A percentile compares a stretch with the other conserved stretches of the same genome.
Conservation (phyloP, 768 basidiomycete species). For the Scleroderma bovista region DNA sequence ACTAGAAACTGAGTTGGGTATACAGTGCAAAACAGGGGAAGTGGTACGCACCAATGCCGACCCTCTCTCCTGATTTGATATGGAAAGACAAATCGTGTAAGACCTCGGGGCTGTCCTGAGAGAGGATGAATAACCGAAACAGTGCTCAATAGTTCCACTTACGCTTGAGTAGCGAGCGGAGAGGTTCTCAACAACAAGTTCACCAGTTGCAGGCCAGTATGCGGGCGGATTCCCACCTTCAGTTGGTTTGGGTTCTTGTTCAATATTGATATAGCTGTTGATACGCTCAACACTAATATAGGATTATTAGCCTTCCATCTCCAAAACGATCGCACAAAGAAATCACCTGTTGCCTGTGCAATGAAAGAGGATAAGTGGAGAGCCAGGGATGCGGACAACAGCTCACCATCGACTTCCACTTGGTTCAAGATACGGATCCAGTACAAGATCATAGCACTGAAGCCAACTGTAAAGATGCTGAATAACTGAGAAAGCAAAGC, state of each 20-base stretch:
- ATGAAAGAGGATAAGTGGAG: not conserved
- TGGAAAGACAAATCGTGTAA: slow-evolving; percentile 47
- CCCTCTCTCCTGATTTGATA: slow-evolving; percentile 51
- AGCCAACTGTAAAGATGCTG: slow-evolving; percentile 35
- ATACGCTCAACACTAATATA: slow-evolving; percentile 42
- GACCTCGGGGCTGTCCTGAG: slow-evolving; percentile 48
- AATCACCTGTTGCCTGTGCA: slow-evolving; percentile 10
- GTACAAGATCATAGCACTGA: slow-evolving; percentile 51
- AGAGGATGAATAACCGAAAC: slow-evolving; percentile 2
- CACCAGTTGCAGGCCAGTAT: slow-evolving; percentile 58
- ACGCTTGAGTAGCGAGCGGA: slow-evolving; percentile 43
- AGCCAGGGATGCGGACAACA: not conserved
- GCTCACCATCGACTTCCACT: slow-evolving; percentile 40
- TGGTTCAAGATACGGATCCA: slow-evolving; percentile 41
- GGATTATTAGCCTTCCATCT: not conserved
- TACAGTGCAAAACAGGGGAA: not conserved
- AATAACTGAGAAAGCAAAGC: not conserved
- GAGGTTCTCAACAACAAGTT: slow-evolving; percentile 46
- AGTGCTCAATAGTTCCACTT: not conserved
- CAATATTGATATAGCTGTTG: slow-evolving; percentile 50
- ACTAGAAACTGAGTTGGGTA: slow-evolving; percentile 26
- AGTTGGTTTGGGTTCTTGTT: slow-evolving; percentile 44
- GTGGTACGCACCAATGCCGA: slow-evolving; percentile 46
- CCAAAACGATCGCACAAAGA: not conserved
- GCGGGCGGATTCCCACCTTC: slow-evolving; percentile 48